A percentile compares a stretch with the other conserved stretches of the same genome.
Conservation (phyloP, 345 rosid genomes). For the Eucalyptus dawsonii region DNA sequence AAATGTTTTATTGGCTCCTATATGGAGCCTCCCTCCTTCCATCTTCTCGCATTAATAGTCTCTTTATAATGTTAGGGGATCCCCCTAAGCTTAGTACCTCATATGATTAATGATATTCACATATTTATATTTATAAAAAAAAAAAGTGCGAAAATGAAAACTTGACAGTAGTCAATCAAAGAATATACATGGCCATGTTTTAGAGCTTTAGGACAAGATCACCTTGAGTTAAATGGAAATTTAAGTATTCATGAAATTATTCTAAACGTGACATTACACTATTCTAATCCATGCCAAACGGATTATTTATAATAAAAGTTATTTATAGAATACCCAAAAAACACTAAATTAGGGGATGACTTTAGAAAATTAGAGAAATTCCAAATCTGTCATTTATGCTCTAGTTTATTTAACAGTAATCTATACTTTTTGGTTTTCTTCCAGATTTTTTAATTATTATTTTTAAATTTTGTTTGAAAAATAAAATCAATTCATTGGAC, state of each 20-base stretch:
- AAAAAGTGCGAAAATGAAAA: not conserved
- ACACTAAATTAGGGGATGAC: not conserved
- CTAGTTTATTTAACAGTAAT: not conserved
- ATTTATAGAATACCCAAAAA: not conserved
- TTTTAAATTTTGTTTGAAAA: not conserved
- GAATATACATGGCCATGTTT: not conserved
- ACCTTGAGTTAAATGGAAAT: not conserved
- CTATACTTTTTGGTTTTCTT: not conserved
- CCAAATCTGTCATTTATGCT: not conserved
- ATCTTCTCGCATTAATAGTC: no score
- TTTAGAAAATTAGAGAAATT: not conserved
- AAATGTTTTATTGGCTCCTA: no score
- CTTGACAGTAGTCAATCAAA: not conserved
- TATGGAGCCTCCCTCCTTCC: no score
- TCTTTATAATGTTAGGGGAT: not conserved
- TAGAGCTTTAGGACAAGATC: not conserved
- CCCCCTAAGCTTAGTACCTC: not conserved
- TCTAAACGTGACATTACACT: not conserved
- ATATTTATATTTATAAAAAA: fast-evolving
- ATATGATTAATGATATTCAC: no score
- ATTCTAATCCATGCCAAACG: not conserved
- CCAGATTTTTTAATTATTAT: not conserved
- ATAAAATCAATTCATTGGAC: not conserved
- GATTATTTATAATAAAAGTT: not conserved
- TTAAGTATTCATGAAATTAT: not conserved